Evolutionary conservation across 1,139 yeast genomes (phyloP), one percentile per base, ranked within the genome.

Genomic region (Debaryomyces coudertii): DNA sequence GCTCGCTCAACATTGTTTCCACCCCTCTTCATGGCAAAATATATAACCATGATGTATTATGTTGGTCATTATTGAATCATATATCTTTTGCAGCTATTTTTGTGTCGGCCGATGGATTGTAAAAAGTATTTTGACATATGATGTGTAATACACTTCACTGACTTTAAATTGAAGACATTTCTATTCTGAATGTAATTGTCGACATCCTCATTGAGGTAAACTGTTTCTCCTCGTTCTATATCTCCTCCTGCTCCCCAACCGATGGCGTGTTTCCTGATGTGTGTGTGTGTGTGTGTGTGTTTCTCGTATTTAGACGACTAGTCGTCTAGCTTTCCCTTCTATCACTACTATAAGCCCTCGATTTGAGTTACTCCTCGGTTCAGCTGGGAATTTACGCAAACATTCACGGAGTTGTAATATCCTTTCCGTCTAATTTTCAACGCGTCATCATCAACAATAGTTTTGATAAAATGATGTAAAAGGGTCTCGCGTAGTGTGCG

Each of bases 401-500:
- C n/a, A 29, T 4, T 7, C n/a, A 7, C n/a, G 8, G n/a, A 29
- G n/a, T 9, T 8, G 12, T n/a, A n/a, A 6, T 14, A 29, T 29
- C n/a, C 16, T 29, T 29, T 7, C 33, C 33, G 33, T n/a, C 7
- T 29, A 12, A 12, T 7, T 29, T 29, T 29, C 16, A 29, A 29
- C 8, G 14, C 27, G 5, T 24, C 18, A 14, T 35, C 38, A 7
- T 41, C 44, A n/a, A 22, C 34, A 28, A 41, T 20, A 27, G 40
- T 23, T 6, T 41, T 24, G 18, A 20, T 20, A 15, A 41, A 15
- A 35, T 25, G 20, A 12, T 41, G 18, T 11, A 35, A 12, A 7
- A 41, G 35, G 2, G 40, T 5, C 24, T 41, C 40, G 4, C 40
- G 27, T 8, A 41, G 14, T 16, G 39, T 41, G 5, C 22, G 33